Percentiles rank a stretch among this genome's conserved stretches.
Conservation (phyloP, 2,329 filamentous ascomycete genomes). For the Beauveria australis region DNA sequence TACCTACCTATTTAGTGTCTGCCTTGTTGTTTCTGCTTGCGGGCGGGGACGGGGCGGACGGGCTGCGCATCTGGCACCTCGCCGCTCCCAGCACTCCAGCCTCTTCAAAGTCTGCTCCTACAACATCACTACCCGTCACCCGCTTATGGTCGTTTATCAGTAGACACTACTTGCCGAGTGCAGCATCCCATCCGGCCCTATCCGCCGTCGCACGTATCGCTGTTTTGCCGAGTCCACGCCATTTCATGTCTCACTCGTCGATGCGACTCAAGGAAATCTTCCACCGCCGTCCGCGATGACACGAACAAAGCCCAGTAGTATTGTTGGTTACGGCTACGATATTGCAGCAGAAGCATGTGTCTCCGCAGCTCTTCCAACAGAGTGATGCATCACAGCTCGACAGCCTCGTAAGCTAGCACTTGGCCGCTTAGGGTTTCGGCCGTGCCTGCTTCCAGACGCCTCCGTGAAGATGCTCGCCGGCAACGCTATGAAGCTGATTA, state of each 20-base stretch:
- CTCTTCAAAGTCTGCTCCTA: slow-evolving; percentile 3
- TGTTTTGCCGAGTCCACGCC: neutral
- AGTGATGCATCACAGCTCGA: too few species aligned
- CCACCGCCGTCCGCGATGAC: neutral
- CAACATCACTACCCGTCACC: slow-evolving; percentile 3
- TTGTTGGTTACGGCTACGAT: neutral
- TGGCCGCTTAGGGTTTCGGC: neutral
- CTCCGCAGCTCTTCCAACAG: too few species aligned
- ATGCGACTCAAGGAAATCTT: neutral
- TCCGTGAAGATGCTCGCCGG: too few species aligned
- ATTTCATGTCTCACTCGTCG: neutral
- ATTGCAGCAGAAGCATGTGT: neutral
- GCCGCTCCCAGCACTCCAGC: neutral
- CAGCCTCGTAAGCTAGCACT: neutral
- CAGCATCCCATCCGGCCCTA: neutral
- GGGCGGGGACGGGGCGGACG: neutral
- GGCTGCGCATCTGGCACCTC: slow-evolving; percentile 4
- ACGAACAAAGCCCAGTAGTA: neutral
- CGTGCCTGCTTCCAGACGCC: too few species aligned
- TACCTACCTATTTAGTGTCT: neutral
- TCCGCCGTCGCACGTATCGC: neutral
- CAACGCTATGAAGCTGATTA: too few species aligned
- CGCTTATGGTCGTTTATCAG: neutral
- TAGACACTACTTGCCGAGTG: neutral
- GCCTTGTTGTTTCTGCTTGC: slow-evolving; percentile 5